These are phyloP conservation scores for Podospora pseudopauciseta DNA, from an alignment of 495 filamentous ascomycete species.

Conservation along the genomic window DNA sequence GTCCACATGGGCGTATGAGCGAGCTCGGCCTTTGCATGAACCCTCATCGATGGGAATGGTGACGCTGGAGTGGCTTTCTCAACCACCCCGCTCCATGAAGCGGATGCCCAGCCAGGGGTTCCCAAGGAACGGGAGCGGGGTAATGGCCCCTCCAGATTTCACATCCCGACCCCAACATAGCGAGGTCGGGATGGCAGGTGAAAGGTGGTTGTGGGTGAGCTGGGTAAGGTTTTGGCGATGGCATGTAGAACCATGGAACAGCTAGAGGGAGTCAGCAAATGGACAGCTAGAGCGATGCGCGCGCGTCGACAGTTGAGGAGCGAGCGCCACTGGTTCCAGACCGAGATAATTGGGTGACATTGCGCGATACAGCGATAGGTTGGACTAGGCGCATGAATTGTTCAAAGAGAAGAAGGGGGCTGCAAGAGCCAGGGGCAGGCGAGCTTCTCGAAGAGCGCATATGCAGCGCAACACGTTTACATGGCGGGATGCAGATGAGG, in stretches of 20 bases:
- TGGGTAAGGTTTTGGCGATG: not conserved
- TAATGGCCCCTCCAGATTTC: not conserved
- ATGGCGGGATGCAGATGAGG: not conserved
- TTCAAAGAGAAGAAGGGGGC: not conserved
- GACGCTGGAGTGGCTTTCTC: not conserved
- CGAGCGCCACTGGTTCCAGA: constrained; percentile 9
- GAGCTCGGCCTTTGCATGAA: not conserved
- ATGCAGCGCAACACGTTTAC: not conserved
- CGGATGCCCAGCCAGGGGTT: not conserved
- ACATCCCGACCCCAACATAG: not conserved
- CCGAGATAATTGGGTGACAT: constrained; percentile 5
- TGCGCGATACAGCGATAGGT: not conserved
- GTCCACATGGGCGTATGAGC: not conserved
- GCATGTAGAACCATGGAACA: not conserved
- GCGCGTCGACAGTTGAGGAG: not conserved
- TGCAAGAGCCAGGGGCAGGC: not conserved
- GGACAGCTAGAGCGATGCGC: constrained; percentile 19
- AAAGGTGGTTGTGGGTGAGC: not conserved
- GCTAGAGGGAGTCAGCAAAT: constrained; percentile 14
- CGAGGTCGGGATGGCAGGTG: not conserved
- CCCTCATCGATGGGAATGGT: not conserved
- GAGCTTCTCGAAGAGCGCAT: constrained; percentile 1
- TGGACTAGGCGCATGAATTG: constrained; percentile 2
- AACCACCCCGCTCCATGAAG: not conserved
- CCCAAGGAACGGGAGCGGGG: constrained; percentile 1